Conservation (phyloP, 2,329 filamentous ascomycete species). For the Bipolaris victoriae region DNA sequence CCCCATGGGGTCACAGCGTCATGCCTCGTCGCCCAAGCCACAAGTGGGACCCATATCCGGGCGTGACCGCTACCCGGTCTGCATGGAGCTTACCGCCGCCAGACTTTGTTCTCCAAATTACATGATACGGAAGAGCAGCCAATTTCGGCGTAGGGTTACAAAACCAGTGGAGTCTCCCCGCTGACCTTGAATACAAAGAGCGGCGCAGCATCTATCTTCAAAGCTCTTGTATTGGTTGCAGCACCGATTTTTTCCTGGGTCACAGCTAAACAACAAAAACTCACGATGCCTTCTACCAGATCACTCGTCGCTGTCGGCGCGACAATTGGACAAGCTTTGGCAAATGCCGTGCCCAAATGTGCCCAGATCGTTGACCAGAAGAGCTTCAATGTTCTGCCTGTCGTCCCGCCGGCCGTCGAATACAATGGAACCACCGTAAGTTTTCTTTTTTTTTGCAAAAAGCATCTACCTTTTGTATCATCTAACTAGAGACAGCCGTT, state of each 20-base stretch:
- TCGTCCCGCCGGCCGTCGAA: constrained; percentile 26
- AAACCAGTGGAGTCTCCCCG: constrained; percentile 2
- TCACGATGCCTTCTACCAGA: constrained; percentile 10
- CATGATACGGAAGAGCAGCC: constrained; percentile 1
- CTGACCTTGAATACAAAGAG: not conserved
- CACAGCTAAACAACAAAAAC: not conserved
- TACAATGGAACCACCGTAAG: constrained; percentile 30
- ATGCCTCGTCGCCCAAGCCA: constrained; percentile 1
- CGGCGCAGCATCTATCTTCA: constrained; percentile 3
- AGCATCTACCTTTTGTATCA: not conserved
- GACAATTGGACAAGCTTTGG: constrained; percentile 18
- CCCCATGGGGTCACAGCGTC: constrained; percentile 13
- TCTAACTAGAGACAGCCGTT: constrained; percentile 24
- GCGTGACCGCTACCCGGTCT: not conserved
- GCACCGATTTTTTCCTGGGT: not conserved
- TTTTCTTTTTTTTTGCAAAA: not conserved
- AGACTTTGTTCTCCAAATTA: not conserved
- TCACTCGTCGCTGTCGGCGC: constrained; percentile 10
- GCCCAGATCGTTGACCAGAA: constrained; percentile 33
- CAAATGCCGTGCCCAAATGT: constrained; percentile 26
- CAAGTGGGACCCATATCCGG: not conserved
- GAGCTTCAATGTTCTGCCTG: constrained; percentile 28
- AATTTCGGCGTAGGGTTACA: constrained; percentile 1
- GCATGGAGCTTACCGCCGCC: constrained; percentile 1
- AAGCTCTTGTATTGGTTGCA: not conserved